Base-by-base conservation (phyloP, 495 filamentous ascomycete genomes). In the Terfezia boudieri region DNA sequence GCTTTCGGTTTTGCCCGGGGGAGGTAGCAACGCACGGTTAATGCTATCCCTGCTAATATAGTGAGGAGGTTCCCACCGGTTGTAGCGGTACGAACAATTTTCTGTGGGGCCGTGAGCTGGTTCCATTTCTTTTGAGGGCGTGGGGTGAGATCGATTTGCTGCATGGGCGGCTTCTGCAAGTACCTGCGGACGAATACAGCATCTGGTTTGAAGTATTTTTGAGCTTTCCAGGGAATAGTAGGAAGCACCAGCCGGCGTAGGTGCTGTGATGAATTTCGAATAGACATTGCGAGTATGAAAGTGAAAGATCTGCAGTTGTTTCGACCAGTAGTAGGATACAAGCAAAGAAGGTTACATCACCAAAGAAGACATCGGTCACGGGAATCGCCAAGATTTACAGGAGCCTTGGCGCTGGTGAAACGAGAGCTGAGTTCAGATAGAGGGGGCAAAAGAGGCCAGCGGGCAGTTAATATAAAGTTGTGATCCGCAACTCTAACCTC, bases 21-120 rank as follows among this genome's bases (percentile, higher is more conserved):
- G 7, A 32, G 52, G 50, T 16, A 11, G 20, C 38, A 17, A 52
- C 73, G 38, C 68, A 86, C 85, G 41, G 88, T 94, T 54, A 86
- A 65, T 12, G 79, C 73, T 20, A 84, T 67, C 37, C 92, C 90
- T 6, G 80, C 71, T 8, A 89, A 53, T 2, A 96, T 76, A 38
- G 93, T 67, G 55, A 79, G 71, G 36, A 94, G 77, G 70, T 94
- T 96, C 67, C 90, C 80, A 11, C 82, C 79, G 60, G 95, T 90
- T 65, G 94, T 88, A 10, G 86, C 85, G 23, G 89, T 83, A 46
- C 92, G 78, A 52, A 80, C 80, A 8, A 79, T 79, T 65, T 95
- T 96, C 67, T 95, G 88, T 51, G 71, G 64, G 0, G 69, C 65
- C 11, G 77, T 83, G 36, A 98, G 74, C 32, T 88, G 73, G 0